Conservation (phyloP, 2,329 filamentous ascomycete genomes). For the Pyrenophora seminiperda region DNA sequence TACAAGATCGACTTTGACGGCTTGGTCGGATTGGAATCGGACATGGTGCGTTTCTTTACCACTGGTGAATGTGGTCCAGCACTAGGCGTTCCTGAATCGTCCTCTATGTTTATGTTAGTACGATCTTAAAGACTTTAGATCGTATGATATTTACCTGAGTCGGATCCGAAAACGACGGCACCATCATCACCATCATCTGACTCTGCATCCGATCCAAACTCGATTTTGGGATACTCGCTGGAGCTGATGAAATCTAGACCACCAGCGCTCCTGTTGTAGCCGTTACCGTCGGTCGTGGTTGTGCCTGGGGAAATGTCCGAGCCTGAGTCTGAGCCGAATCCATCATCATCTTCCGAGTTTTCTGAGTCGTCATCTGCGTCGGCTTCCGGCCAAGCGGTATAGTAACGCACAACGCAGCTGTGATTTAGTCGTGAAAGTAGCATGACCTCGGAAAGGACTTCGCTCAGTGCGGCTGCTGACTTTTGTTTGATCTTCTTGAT, state of each 20-base stretch:
- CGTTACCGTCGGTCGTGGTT: conserved; percentile 48
- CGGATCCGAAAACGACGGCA: conserved; percentile 45
- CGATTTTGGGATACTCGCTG: conserved; percentile 74
- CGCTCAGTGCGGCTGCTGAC: conserved; percentile 73
- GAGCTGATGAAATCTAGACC: conserved; percentile 90
- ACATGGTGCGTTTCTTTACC: conserved; percentile 48
- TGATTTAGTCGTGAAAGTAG: conserved; percentile 92
- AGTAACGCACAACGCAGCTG: conserved; percentile 86
- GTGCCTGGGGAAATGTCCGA: conserved; percentile 35
- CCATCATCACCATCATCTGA: conserved; percentile 46
- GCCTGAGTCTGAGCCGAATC: conserved; percentile 29
- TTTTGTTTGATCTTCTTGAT: conserved; percentile 94
- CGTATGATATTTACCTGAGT: conserved; percentile 37
- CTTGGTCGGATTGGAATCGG: conserved; percentile 54
- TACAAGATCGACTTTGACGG: conserved; percentile 78
- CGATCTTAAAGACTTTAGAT: too few species aligned
- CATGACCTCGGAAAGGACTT: conserved; percentile 83
- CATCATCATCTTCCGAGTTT: conserved; percentile 11
- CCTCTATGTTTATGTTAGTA: conserved; percentile 44
- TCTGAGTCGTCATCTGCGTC: conserved; percentile 35
- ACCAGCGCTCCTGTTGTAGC: conserved; percentile 75
- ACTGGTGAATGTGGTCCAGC: conserved; percentile 43
- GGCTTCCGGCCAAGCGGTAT: conserved; percentile 92
- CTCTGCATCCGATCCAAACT: conserved; percentile 70
- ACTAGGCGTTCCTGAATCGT: conserved; percentile 51